These are phyloP conservation scores for Elaphomyces granulatus DNA, from an alignment of 495 filamentous ascomycete species.

Conservation along the genomic window DNA sequence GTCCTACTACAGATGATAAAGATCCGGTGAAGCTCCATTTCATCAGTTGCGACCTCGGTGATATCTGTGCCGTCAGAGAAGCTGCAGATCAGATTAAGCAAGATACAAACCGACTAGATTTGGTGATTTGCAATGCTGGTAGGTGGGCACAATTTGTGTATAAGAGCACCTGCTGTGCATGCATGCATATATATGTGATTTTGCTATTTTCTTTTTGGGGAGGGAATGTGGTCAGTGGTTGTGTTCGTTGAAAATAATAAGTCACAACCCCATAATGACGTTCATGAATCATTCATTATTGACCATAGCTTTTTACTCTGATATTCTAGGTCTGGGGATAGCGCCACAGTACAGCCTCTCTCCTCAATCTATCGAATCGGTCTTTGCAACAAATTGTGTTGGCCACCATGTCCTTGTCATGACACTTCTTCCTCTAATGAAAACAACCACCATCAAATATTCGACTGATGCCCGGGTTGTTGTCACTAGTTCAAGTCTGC, in stretches of 20 bases:
- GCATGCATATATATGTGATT: too few species aligned
- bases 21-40: slow-evolving; percentile 11
- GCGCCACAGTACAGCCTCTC: slow-evolving; percentile 13
- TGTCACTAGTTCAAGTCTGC: slow-evolving; percentile 18
- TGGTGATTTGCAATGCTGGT: slow-evolving; percentile 30
- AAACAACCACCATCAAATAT: slow-evolving; percentile 6
- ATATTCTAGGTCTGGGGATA: slow-evolving; percentile 6
- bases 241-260: too few species aligned
- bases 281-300: too few species aligned
- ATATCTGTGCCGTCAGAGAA: slow-evolving; percentile 14
- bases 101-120: slow-evolving; percentile 17
- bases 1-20: slow-evolving; percentile 7
- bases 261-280: too few species aligned
- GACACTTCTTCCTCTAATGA: slow-evolving; percentile 21
- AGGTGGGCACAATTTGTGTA: too few species aligned
- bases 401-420: slow-evolving; percentile 24
- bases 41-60: slow-evolving; percentile 20
- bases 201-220: too few species aligned
- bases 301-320: too few species aligned
- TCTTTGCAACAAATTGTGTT: slow-evolving; percentile 29
- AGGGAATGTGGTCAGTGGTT: too few species aligned
- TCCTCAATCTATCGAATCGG: slow-evolving; percentile 17
- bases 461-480: slow-evolving; percentile 17
- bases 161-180: too few species aligned
- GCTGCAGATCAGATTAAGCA: slow-evolving; percentile 12